Conservation (phyloP, 1,139 yeast species). For the Saccharomyces uvarum region DNA sequence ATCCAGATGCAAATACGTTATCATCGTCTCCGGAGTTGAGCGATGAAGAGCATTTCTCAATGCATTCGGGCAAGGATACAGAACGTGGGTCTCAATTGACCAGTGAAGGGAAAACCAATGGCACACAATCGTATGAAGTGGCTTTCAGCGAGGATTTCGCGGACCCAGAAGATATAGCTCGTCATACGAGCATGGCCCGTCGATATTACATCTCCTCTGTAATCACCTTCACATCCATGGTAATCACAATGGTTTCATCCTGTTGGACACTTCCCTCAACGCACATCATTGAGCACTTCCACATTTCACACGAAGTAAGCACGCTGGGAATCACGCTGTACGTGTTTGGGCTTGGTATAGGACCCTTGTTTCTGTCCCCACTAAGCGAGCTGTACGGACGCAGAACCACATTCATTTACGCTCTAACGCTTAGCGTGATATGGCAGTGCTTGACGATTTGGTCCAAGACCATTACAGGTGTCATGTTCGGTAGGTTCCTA, state of each 20-base stretch:
- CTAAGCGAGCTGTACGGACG: slow-evolving; percentile 73
- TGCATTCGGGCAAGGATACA: background rate
- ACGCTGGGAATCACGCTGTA: slow-evolving; percentile 58
- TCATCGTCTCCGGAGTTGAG: background rate
- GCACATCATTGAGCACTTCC: slow-evolving; percentile 42
- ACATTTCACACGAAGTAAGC: slow-evolving; percentile 51
- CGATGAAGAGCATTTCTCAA: slow-evolving; percentile 1
- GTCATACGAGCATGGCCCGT: slow-evolving; percentile 31
- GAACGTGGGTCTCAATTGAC: background rate
- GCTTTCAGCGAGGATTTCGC: slow-evolving; percentile 26
- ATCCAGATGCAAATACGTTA: background rate
- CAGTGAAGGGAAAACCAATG: background rate
- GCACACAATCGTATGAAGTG: slow-evolving; percentile 21
- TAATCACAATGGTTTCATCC: slow-evolving; percentile 46
- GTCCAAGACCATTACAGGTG: slow-evolving; percentile 53
- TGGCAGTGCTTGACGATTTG: slow-evolving; percentile 64
- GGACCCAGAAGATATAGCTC: slow-evolving; percentile 49
- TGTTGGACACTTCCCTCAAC: slow-evolving; percentile 50
- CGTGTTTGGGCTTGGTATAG: slow-evolving; percentile 67
- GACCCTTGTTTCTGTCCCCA: slow-evolving; percentile 75
- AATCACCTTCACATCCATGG: slow-evolving; percentile 42
- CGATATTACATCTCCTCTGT: slow-evolving; percentile 51
- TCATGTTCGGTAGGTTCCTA: slow-evolving; percentile 58
- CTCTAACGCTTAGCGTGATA: slow-evolving; percentile 48
- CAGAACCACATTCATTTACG: slow-evolving; percentile 55